These are phyloP conservation scores for Calocera viscosa DNA, from an alignment of 768 basidiomycete species.

Conservation along the genomic window DNA sequence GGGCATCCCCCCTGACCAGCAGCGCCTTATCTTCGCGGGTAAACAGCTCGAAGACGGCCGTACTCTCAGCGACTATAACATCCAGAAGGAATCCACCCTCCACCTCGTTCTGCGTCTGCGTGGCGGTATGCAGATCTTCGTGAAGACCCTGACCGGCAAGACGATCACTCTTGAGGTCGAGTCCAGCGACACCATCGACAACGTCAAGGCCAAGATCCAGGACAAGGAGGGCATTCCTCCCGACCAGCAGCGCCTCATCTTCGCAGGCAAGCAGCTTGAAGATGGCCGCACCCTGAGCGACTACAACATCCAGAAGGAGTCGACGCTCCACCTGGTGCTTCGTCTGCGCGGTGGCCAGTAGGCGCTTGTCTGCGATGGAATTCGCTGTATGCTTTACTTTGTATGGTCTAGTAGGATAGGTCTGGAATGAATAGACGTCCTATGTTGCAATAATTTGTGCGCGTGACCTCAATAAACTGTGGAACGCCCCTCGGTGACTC, in stretches of 20 bases:
- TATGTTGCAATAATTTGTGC: neutral
- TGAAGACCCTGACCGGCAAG: constrained; percentile 80
- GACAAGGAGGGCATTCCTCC: constrained; percentile 42
- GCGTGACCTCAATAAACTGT: neutral
- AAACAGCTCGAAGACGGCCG: constrained; percentile 41
- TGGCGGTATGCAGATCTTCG: constrained; percentile 85
- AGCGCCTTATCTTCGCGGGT: constrained; percentile 58
- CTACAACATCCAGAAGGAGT: constrained; percentile 51
- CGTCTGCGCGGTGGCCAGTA: constrained; percentile 51
- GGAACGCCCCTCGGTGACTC: too few relatives aligned
- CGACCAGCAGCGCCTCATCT: constrained; percentile 38
- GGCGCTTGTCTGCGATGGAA: neutral
- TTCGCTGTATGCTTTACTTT: neutral
- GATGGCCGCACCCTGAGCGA: constrained; percentile 39
- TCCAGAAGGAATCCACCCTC: constrained; percentile 68
- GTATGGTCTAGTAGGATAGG: constrained; percentile 4
- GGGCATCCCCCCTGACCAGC: constrained; percentile 75
- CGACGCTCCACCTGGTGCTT: constrained; percentile 48
- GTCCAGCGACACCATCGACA: constrained; percentile 86
- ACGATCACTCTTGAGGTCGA: constrained; percentile 90
- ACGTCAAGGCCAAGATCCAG: constrained; percentile 48
- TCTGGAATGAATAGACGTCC: constrained; percentile 6
- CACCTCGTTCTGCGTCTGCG: constrained; percentile 72
- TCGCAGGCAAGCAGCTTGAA: constrained; percentile 39
- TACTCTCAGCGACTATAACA: constrained; percentile 55